Conservation (phyloP, 2,329 filamentous ascomycete species). For the Akanthomyces dipterigenus region DNA sequence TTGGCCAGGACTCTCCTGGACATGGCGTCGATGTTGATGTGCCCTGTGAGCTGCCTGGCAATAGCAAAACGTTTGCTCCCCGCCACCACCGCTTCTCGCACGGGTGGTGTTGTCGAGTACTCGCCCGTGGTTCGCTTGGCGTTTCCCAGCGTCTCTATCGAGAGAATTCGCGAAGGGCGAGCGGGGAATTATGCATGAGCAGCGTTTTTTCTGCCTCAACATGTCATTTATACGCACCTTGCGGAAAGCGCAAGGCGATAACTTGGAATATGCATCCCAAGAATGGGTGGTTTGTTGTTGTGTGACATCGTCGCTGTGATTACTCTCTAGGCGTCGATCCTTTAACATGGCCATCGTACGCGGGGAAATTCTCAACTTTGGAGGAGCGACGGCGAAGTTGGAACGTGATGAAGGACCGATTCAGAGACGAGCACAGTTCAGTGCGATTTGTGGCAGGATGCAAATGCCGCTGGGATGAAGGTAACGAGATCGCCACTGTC, state of each 20-base stretch:
- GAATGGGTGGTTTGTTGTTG: neutral
- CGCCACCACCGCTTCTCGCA: constrained; percentile 12
- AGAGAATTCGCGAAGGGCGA: neutral
- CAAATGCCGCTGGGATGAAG: neutral
- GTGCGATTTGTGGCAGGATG: neutral
- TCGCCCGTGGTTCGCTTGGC: neutral
- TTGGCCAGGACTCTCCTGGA: neutral
- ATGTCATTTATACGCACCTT: neutral
- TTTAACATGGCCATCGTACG: neutral
- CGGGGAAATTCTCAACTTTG: neutral
- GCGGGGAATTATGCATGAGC: neutral
- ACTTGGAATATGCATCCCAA: neutral
- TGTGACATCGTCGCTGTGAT: neutral
- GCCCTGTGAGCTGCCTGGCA: neutral
- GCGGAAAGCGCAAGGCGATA: neutral
- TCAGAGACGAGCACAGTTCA: neutral
- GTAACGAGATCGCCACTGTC: neutral
- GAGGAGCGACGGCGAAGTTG: neutral
- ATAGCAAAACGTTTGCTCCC: neutral
- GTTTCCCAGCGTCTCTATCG: neutral
- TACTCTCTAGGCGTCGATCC: neutral
- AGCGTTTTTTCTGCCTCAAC: neutral
- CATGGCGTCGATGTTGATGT: neutral
- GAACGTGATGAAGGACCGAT: neutral
- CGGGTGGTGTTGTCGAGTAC: neutral